Evolutionary conservation across 2,329 filamentous ascomycete genomes (phyloP), one percentile per base, ranked within the genome.

Genomic region (Aspergillus tanneri): DNA sequence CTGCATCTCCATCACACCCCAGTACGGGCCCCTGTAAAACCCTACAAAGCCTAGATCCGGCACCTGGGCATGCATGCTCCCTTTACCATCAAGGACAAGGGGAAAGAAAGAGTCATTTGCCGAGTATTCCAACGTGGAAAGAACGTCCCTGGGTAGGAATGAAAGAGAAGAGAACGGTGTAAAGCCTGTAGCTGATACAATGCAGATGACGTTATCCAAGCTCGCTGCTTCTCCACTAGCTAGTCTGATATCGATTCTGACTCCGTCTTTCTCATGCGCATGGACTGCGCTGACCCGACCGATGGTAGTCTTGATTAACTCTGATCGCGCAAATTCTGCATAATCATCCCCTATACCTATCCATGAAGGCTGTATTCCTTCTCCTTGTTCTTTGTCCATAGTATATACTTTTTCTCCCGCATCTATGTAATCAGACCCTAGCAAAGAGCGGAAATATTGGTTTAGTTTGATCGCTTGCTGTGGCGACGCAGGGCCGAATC

Each of bases 1-100:
- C 68, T 95, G 89, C 85, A 90, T 88, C 66, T 93, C 88, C 78
- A 92, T 90, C 0, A 90, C 83, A 1, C 86, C 86, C 89, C 89
- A 95, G 65, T 89, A 93, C 0, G 88, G 88, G 0, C 87, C 87
- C 52, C 89, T 80, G 62, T 95, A 95, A 68, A 90, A 90, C 0
- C 89, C 89, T 1, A 93, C 84, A 59, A 93, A 91, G 0, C 87
- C 88, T 0, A 93, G 70, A 5, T 79, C 80, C 0, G 84, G 79
- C 0, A 90, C 67, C 0, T 75, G 70, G 0, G 79, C 77, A 49
- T 85, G 81, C 46, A 84, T 74, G 0, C 84, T 84, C 1, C 80
- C 81, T 54, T 88, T 84, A 41, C 86, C 84, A 18, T 85, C 82
- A 0, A 93, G 73, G 0, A 86, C 79, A 1, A 88, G 65, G 0